These are phyloP conservation scores for Saussurea involucrata DNA, from an alignment of 129 eudicot species.

Conservation along the genomic window DNA sequence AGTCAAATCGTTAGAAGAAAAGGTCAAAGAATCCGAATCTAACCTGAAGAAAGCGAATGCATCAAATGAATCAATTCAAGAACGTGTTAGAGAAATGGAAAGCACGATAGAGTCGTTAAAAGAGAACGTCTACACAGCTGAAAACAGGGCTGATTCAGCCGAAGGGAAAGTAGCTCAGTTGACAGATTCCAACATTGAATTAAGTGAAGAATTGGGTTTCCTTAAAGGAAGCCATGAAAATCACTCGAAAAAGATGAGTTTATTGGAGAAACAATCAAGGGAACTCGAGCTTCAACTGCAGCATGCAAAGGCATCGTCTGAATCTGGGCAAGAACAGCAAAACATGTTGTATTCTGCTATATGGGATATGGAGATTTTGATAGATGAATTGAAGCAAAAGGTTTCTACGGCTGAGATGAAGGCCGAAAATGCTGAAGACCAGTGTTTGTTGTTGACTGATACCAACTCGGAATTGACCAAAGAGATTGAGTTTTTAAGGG, in stretches of 20 bases:
- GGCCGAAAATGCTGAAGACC: constrained; percentile 75
- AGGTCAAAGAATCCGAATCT: constrained; percentile 49
- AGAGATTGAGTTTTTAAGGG: constrained; percentile 54
- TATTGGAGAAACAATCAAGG: constrained; percentile 76
- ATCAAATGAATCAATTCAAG: constrained; percentile 38
- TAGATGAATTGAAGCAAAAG: constrained; percentile 90
- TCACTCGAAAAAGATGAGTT: constrained; percentile 56
- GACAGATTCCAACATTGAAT: constrained; percentile 72
- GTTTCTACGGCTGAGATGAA: constrained; percentile 61
- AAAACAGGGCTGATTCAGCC: constrained; percentile 57
- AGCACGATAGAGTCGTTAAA: constrained; percentile 50
- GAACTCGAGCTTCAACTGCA: constrained; percentile 70
- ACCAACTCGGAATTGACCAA: constrained; percentile 55
- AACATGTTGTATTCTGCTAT: constrained; percentile 87
- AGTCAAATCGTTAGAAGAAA: constrained; percentile 49
- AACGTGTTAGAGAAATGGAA: constrained; percentile 54
- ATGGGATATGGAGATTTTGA: constrained; percentile 99
- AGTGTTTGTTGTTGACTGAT: constrained; percentile 56
- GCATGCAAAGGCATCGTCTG: constrained; percentile 68
- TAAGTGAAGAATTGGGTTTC: constrained; percentile 71
- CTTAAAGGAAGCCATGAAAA: constrained; percentile 68
- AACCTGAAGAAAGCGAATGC: constrained; percentile 41
- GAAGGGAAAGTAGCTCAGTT: constrained; percentile 57
- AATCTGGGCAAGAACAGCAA: constrained; percentile 91
- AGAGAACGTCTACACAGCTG: constrained; percentile 52